Base-by-base conservation (phyloP, 2,329 filamentous ascomycete species). In the Aspergillus costaricaensis region DNA sequence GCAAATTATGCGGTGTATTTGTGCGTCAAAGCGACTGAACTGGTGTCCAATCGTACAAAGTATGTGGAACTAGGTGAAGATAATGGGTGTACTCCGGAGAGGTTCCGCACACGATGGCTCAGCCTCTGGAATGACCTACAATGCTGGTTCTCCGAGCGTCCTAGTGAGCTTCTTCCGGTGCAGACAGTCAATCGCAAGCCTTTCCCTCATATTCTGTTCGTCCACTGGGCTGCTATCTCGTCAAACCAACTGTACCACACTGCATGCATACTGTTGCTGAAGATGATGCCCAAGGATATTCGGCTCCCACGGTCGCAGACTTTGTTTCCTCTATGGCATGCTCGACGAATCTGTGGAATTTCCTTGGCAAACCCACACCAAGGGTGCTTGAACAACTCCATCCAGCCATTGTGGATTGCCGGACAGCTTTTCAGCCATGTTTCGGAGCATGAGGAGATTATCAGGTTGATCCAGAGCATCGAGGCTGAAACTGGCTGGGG, bases 1-100 rank as follows among this genome's bases (percentile, higher is more conserved):
- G 85, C 85, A 32, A 87, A 87, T 65, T 84, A 84, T 63, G 79
- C 84, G 7, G 84, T 87, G 2, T 87, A 83, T 63, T 77, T 88
- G 1, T 82, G 79, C 54, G 81, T 84, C 4, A 79, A 78, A 58
- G 79, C 80, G 2, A 83, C 80, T 60, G 79, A 85, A 63, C 77
- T 86, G 3, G 73, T 84, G 12, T 78, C 80, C 8, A 76, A 80
- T 55, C 79, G 79, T 17, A 83, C 82, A 3, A 79, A 80, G 36
- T 81, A 77, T 62, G 65, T 79, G 3, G 82, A 85, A 64, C 72
- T 84, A 1, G 80, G 78, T 5, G 76, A 81, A 57, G 68, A 75
- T 7, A 82, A 82, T 62, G 78, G 78, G 4, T 82, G 80, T 57
- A 73, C 76, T 21, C 70, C 74, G 14, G 70, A 75, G 1, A 65